phyloP scores from a whole-genome alignment of 768 basidiomycete species.

The Chalciporus pseudorubinellus region DNA sequence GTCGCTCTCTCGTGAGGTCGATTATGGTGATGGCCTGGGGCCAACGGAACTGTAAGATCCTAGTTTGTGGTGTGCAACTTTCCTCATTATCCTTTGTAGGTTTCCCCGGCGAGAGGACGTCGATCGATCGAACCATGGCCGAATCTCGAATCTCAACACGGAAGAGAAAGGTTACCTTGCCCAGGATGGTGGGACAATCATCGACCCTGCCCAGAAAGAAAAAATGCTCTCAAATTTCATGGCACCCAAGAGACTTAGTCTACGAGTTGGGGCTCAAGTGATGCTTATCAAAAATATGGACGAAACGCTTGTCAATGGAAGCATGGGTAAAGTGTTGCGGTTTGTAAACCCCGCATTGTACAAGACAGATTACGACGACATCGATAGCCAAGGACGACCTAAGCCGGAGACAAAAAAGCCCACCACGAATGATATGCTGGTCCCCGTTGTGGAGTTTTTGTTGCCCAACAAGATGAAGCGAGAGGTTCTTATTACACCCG shows the following conservation, averaged over 20 bases:
- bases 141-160: slow-evolving; percentile 61
- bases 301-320: slow-evolving; percentile 90
- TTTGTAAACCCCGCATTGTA: slow-evolving; percentile 60
- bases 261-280: slow-evolving; percentile 83
- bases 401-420: slow-evolving; percentile 32
- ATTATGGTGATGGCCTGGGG: slow-evolving; percentile 76
- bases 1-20: slow-evolving; percentile 63
- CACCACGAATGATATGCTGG: slow-evolving; percentile 35
- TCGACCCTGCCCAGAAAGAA: slow-evolving; percentile 54
- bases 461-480: slow-evolving; percentile 55
- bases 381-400: slow-evolving; percentile 33
- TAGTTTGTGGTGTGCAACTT: background rate
- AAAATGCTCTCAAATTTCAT: slow-evolving; percentile 90
- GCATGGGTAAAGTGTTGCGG: slow-evolving; percentile 78
- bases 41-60: slow-evolving; percentile 83
- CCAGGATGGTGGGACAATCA: slow-evolving; percentile 59
- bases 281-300: slow-evolving; percentile 97
- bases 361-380: slow-evolving; percentile 41
- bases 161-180: slow-evolving; percentile 54
- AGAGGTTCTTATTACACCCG: slow-evolving; percentile 60
- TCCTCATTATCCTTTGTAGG: slow-evolving; percentile 38
- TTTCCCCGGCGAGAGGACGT: slow-evolving; percentile 94
- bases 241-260: slow-evolving; percentile 66
- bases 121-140: slow-evolving; percentile 71
- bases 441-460: slow-evolving; percentile 79